These are phyloP conservation scores for Vitis amurensis DNA, from an alignment of 164 flowering plant species.

Conservation along the genomic window DNA sequence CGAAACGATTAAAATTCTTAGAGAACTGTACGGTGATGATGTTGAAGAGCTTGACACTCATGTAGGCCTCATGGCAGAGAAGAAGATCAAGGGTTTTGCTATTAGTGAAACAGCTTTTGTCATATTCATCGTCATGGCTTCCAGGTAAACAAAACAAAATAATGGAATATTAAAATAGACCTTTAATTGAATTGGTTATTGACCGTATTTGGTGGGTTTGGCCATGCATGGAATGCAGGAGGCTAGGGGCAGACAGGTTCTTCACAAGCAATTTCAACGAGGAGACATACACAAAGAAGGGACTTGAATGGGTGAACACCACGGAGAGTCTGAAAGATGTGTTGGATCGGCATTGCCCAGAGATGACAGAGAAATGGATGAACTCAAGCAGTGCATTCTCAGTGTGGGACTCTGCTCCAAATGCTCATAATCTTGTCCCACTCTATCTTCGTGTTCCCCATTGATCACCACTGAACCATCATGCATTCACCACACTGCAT, in stretches of 20 bases:
- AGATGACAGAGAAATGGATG: constrained; percentile 52
- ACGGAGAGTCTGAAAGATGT: constrained; percentile 55
- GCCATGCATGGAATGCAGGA: constrained; percentile 20
- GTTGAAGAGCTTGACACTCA: constrained; percentile 52
- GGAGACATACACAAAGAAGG: constrained; percentile 42
- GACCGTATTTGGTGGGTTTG: no score
- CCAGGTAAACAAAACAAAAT: constrained; percentile 30
- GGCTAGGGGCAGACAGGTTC: constrained; percentile 59
- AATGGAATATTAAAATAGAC: not conserved
- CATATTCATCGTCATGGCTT: constrained; percentile 52
- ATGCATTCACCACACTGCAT: no score
- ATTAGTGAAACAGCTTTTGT: constrained; percentile 59
- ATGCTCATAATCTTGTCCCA: constrained; percentile 29
- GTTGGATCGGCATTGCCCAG: constrained; percentile 46
- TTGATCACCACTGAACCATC: no score
- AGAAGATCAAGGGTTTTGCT: constrained; percentile 59
- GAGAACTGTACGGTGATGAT: constrained; percentile 48
- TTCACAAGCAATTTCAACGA: constrained; percentile 53
- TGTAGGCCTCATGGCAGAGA: constrained; percentile 58
- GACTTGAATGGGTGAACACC: constrained; percentile 51
- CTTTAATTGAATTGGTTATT: no score
- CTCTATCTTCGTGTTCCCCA: constrained; percentile 21
- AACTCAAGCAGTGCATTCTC: constrained; percentile 51
- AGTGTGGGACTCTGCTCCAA: constrained; percentile 48
- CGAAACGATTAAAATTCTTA: constrained; percentile 34